A percentile compares a stretch with the other conserved stretches of the same genome.
Evolutionary conservation across 345 rosid species (phyloP).

Genomic region (Camelina neglecta): DNA sequence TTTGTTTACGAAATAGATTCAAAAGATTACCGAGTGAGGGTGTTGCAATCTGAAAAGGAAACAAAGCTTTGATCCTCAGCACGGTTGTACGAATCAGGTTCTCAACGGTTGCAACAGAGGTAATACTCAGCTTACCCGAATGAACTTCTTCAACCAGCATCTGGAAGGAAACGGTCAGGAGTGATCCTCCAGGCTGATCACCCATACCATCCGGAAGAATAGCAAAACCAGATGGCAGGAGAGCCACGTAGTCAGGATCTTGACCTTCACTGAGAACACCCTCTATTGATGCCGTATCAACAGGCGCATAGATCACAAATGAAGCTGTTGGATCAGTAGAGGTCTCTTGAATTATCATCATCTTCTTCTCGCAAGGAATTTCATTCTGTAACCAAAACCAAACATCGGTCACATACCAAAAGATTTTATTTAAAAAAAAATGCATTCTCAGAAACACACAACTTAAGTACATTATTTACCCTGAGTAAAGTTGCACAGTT

Average conservation of each 20-base stretch:
- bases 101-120: slow-evolving; percentile 84
- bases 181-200: slow-evolving; percentile 56
- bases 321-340: slow-evolving; percentile 60
- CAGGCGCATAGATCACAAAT: slow-evolving; percentile 67
- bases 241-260: slow-evolving; percentile 59
- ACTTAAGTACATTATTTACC: slow-evolving; percentile 51
- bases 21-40: slow-evolving; percentile 10
- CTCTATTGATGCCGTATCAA: slow-evolving; percentile 55
- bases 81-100: slow-evolving; percentile 71
- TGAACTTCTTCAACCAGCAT: slow-evolving; percentile 70
- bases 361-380: slow-evolving; percentile 55
- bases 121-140: slow-evolving; percentile 62
- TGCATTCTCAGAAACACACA: background rate
- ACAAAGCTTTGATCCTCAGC: slow-evolving; percentile 66
- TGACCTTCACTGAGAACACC: slow-evolving; percentile 55
- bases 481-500: slow-evolving; percentile 78
- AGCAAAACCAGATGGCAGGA: slow-evolving; percentile 70
- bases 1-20: slow-evolving; percentile 15
- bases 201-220: slow-evolving; percentile 59
- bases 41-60: slow-evolving; percentile 48
- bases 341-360: slow-evolving; percentile 72
- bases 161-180: slow-evolving; percentile 79
- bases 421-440: background rate
- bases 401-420: slow-evolving; percentile 19
- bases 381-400: slow-evolving; percentile 42